Base-by-base conservation (phyloP, 768 basidiomycete genomes). In the Mycena haematopus region DNA sequence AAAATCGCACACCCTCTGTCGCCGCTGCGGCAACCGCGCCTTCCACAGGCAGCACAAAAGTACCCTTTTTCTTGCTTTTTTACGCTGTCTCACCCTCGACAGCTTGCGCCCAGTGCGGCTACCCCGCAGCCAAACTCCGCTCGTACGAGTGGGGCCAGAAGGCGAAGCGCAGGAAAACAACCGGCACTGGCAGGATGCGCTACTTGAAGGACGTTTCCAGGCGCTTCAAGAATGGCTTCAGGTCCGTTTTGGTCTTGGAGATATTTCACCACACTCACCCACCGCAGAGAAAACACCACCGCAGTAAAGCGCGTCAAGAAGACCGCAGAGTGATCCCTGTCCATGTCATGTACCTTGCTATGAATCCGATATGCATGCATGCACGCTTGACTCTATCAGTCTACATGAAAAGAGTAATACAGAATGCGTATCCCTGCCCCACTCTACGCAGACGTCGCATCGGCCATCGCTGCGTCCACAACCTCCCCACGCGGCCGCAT, bases 21-120 rank as follows among this genome's bases (percentile, higher is more conserved):
- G 95, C 76, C 92, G 97, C 71, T 99, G 97, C 80, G 95, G 95
- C 68, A 86, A 90, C 80, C 89, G 96, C 63, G 87, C 95, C 36
- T 96, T 98, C 86, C 97, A 99, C 88, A 91, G 88, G 80, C 96
- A 99, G 82, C 93, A 99, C 85, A 95, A 99, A 86, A 90, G 94
- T 96, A 68, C 71, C 91, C 78, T 22, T 17, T 31, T 24, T n/a
- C 21, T 0, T 8, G 6, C 6, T 45, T 1, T 4, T 8, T 45
- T 21, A 45, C 5, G 10, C 21, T n/a, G 19, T 22, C 27, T 29
- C 27, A 31, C 46, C 40, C 21, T 40, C 14, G 19, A 38, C 73
- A 97, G 95, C 89, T 63, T 99, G 97, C 80, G 91, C 90, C 24
- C 92, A 93, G 76, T 98, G 97, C 77, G 97, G 96, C 60, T 99